A percentile compares a stretch with the other conserved stretches of the same genome.
phyloP scores from a whole-genome alignment of 192 early-diverging fungal species.

The Gonapodya sp. region DNA sequence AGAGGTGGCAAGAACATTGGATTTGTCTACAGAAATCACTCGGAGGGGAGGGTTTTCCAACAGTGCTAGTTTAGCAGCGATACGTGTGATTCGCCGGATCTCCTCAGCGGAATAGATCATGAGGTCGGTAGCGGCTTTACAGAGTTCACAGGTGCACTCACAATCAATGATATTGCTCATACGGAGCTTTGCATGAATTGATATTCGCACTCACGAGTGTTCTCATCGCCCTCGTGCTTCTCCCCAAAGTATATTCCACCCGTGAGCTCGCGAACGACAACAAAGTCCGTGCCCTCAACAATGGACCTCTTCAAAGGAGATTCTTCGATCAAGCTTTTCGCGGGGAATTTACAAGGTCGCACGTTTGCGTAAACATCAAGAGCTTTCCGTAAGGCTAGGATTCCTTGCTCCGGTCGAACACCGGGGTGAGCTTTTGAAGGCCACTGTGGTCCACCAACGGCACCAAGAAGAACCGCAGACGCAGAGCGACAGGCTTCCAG shows the following conservation, averaged over 20 bases:
- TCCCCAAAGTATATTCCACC: conserved; percentile 98
- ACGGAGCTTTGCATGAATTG: conserved; percentile 11
- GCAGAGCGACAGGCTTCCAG: conserved; percentile 70
- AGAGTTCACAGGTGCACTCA: not conserved
- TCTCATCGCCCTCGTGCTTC: conserved; percentile 66
- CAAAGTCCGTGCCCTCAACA: conserved; percentile 84
- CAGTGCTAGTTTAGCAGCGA: conserved; percentile 78
- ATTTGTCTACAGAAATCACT: conserved; percentile 97
- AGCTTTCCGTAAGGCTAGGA: conserved; percentile 83
- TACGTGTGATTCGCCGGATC: conserved; percentile 88
- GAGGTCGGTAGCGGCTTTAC: conserved; percentile 69
- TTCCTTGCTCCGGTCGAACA: conserved; percentile 84
- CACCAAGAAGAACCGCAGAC: conserved; percentile 90
- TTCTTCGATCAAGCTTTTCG: conserved; percentile 62
- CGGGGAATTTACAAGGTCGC: conserved; percentile 88
- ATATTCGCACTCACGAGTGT: conserved; percentile 11
- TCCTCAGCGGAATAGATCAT: conserved; percentile 88
- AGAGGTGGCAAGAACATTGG: conserved; percentile 95
- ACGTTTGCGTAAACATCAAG: conserved; percentile 95
- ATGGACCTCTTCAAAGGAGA: conserved; percentile 88
- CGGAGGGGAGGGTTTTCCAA: conserved; percentile 66
- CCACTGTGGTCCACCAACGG: conserved; percentile 97
- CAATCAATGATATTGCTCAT: not conserved
- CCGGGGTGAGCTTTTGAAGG: conserved; percentile 56
- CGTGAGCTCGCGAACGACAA: conserved; percentile 88